Evolutionary conservation across 2,329 filamentous ascomycete genomes (phyloP).

Genomic region (Aschersonia sp.): DNA sequence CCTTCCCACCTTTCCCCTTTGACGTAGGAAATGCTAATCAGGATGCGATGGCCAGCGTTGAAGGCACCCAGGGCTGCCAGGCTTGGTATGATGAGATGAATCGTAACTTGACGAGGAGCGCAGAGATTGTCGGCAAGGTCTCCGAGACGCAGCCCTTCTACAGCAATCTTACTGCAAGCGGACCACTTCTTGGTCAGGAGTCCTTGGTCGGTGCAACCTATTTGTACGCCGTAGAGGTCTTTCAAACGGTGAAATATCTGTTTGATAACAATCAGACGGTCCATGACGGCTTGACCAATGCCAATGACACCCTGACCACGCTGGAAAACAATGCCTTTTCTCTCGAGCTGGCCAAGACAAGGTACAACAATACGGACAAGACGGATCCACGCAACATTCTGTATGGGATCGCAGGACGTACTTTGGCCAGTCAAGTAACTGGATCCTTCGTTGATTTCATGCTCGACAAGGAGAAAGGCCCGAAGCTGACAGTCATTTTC

Average conservation of each 20-base stretch:
- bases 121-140: conserved; percentile 10
- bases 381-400: conserved; percentile 20
- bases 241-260: conserved; percentile 40
- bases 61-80: conserved; percentile 23
- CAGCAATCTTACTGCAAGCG: conserved; percentile 21
- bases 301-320: conserved; percentile 18
- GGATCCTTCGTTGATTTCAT: conserved; percentile 22
- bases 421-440: conserved; percentile 30
- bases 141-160: conserved; percentile 25
- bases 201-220: conserved; percentile 21
- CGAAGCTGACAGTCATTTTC: conserved; percentile 38
- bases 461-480: conserved; percentile 20
- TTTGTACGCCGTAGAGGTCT: conserved; percentile 36
- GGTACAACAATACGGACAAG: conserved; percentile 35
- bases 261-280: conserved; percentile 34
- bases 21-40: too few relatives aligned
- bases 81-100: conserved; percentile 18
- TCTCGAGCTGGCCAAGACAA: conserved; percentile 45
- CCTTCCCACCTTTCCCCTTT: not conserved
- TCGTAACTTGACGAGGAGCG: conserved; percentile 11
- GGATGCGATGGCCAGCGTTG: conserved; percentile 14
- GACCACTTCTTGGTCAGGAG: conserved; percentile 23
- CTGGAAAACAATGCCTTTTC: conserved; percentile 49
- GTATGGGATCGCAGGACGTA: conserved; percentile 37
- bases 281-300: conserved; percentile 19